phyloP scores from a whole-genome alignment of 768 basidiomycete species.

The Gymnopilus dilepis region DNA sequence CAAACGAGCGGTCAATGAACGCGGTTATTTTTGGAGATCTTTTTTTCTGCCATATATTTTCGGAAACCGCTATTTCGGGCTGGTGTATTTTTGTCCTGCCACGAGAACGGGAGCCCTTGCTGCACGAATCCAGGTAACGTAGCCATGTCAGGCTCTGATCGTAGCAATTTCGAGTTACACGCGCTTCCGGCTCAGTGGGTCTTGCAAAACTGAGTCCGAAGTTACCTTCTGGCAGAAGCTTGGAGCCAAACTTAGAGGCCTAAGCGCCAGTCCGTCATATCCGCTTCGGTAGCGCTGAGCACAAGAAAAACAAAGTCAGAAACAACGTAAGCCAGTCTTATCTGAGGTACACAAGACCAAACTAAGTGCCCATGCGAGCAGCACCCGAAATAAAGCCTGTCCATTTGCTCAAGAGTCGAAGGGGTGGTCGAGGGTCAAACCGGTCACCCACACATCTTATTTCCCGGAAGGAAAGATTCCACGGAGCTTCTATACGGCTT shows the following conservation, averaged over 20 bases:
- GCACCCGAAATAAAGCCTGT: neutral
- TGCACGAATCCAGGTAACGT: neutral
- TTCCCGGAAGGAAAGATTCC: neutral
- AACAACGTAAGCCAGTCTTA: neutral
- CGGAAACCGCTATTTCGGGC: neutral
- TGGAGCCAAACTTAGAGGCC: neutral
- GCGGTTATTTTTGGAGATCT: neutral
- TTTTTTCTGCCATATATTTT: conserved; percentile 1
- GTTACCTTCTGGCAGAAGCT: neutral
- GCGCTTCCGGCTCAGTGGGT: neutral
- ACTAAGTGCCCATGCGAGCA: neutral
- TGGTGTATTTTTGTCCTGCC: neutral
- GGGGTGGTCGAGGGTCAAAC: neutral
- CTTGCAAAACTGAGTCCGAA: neutral
- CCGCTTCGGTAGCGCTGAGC: neutral
- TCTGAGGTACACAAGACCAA: neutral
- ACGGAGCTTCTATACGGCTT: neutral
- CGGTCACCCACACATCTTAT: neutral
- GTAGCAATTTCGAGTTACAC: neutral
- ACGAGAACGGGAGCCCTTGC: neutral
- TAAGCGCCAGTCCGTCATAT: neutral
- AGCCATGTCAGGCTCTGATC: neutral
- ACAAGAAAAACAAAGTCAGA: too few species aligned
- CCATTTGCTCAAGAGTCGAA: conserved; percentile 1
- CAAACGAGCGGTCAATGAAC: neutral